Base-by-base conservation (phyloP, 2,329 filamentous ascomycete species). In the Zymoseptoria passerinii region DNA sequence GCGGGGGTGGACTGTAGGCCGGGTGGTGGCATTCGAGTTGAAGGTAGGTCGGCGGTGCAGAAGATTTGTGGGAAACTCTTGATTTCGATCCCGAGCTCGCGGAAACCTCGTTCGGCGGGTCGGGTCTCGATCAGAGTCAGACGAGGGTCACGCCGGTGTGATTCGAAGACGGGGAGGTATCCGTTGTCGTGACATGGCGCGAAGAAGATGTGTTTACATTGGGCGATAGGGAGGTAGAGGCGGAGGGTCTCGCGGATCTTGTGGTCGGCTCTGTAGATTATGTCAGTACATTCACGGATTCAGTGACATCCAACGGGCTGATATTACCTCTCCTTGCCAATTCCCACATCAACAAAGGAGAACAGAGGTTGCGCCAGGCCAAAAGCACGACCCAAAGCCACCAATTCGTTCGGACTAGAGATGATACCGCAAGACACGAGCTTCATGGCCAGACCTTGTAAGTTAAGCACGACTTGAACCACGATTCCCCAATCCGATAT, bases 151-250 rank as follows among this genome's bases (percentile, higher is more conserved):
- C 35, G 35, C 16, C 35, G 35, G 35, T 44, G n/a, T 28, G 70
- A 66, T 23, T 77, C 75, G 54, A 78, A 69, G 29, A 74, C 75
- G 29, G 73, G 67, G 28, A 77, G 70, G 56, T 71, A 78, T 27
- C 76, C 77, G 50, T 75, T 74, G 65, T 79, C 77, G 57, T 77
- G 75, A 60, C 75, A 77, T 7, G 76, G 76, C 19, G 75, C 76
- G 60, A 79, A 79, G 62, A 78, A 72, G 64, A 79, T 74, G 56
- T 67, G 65, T 57, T 74, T 75, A 67, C 75, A 78, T 48, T 77
- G 76, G 16, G 73, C 68, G 57, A 77, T 78, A 49, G 73, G 71
- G 60, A 77, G 69, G 67, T 76, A 78, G 2, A 77, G 72, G 50
- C 76, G 72, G 54, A 79, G 71, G 63, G 74, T 77, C 70, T 78